Conservation (phyloP, 1,139 yeast genomes). For the Taiozyma sp. region DNA sequence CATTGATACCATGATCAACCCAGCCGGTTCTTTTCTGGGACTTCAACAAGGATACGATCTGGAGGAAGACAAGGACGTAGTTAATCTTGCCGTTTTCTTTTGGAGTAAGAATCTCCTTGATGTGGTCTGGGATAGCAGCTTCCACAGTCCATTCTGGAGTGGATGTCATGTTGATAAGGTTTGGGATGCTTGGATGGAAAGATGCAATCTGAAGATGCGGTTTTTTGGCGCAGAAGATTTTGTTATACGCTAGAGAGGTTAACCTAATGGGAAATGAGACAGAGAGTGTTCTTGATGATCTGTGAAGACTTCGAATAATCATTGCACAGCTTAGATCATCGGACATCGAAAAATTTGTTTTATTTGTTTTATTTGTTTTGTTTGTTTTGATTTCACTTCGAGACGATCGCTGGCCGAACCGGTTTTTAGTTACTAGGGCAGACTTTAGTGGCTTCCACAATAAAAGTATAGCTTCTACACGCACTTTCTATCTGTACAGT, state of each 20-base stretch:
- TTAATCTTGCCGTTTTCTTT: conserved; percentile 24
- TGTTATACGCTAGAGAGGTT: not conserved
- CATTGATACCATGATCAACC: conserved; percentile 67
- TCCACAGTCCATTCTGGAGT: conserved; percentile 51
- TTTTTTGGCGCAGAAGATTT: not conserved
- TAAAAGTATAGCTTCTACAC: too few species aligned
- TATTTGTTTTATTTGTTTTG: not conserved
- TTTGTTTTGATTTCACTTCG: not conserved
- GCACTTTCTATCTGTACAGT: not conserved
- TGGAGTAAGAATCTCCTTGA: conserved; percentile 35
- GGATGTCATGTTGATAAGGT: conserved; percentile 5
- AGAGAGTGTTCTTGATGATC: not conserved
- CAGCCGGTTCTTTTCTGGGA: conserved; percentile 90
- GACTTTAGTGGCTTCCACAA: too few species aligned
- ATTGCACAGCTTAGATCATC: not conserved
- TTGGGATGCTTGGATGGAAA: not conserved
- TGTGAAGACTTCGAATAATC: not conserved
- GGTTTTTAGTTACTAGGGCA: too few species aligned
- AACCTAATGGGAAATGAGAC: not conserved
- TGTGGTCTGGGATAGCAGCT: conserved; percentile 47
- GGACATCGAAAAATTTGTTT: not conserved
- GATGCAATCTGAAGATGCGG: not conserved
- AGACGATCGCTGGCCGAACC: too few species aligned
- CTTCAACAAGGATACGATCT: conserved; percentile 70
- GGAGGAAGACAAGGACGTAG: conserved; percentile 65